Evolutionary conservation across 257 asterid species (phyloP).

Genomic region (Eucommia ulmoides): DNA sequence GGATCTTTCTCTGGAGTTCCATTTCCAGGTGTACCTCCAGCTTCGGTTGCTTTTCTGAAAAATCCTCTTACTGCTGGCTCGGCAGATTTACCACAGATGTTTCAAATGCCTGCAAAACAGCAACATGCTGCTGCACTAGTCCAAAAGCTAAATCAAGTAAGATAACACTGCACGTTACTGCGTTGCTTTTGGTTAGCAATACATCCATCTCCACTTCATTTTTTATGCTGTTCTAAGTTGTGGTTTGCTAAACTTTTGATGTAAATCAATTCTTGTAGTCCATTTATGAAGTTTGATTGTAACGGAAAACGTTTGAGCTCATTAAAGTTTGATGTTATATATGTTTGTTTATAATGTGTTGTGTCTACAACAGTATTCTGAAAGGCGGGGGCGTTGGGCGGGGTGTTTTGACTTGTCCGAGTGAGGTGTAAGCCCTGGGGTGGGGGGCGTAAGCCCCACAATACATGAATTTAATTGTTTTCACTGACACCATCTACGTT

Average conservation of each 20-base stretch:
- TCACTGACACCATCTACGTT: too few species aligned
- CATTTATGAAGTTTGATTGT: background rate
- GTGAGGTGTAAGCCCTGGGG: too few species aligned
- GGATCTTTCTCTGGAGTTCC: constrained; percentile 38
- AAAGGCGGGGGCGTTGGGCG: too few species aligned
- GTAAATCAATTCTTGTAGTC: too few species aligned
- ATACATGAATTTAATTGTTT: too few species aligned
- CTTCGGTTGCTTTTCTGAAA: constrained; percentile 31
- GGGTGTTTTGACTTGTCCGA: too few species aligned
- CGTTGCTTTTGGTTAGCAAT: background rate
- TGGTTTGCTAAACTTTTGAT: too few species aligned
- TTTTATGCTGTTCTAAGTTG: too few species aligned
- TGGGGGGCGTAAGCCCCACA: too few species aligned
- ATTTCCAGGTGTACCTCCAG: constrained; percentile 32
- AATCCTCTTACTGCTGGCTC: constrained; percentile 33
- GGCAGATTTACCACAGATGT: constrained; percentile 21
- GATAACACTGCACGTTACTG: constrained; percentile 5
- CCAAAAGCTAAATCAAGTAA: constrained; percentile 64
- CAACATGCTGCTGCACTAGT: constrained; percentile 66
- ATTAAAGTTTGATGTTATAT: background rate
- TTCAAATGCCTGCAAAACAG: constrained; percentile 40
- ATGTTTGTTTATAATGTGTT: too few species aligned
- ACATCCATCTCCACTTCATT: background rate
- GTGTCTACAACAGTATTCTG: too few species aligned
- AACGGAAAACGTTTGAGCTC: background rate